Percentiles rank a stretch among this genome's conserved stretches.
These are phyloP conservation scores for Rhynchospora tenuis DNA, from an alignment of 176 grass and related monocot genomes.

Conservation along the genomic window DNA sequence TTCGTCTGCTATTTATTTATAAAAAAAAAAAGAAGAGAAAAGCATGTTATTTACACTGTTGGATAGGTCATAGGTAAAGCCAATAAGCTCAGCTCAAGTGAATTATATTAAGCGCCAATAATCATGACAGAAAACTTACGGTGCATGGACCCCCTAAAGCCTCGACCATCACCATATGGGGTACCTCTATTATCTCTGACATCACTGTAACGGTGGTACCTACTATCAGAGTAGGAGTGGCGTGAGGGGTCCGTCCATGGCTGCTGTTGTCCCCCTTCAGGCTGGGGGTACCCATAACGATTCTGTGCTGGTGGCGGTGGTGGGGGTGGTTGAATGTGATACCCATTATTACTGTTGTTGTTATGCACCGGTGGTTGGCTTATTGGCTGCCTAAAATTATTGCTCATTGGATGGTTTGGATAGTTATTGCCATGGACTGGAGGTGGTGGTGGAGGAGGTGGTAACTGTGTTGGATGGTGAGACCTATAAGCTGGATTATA, in stretches of 20 bases:
- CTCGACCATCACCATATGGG: slow-evolving; percentile 45
- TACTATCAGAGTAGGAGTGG: slow-evolving; percentile 33
- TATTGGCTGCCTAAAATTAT: slow-evolving; percentile 20
- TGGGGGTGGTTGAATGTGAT: slow-evolving; percentile 60
- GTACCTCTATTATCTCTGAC: slow-evolving; percentile 37
- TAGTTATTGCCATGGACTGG: slow-evolving; percentile 60
- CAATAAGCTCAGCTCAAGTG: background rate
- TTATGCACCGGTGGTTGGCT: slow-evolving; percentile 33
- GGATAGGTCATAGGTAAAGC: background rate
- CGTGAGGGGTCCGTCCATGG: slow-evolving; percentile 31
- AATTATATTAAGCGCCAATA: background rate
- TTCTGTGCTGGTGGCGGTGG: slow-evolving; percentile 59
- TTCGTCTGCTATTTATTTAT: slow-evolving; percentile 22
- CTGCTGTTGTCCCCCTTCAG: slow-evolving; percentile 47
- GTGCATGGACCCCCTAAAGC: slow-evolving; percentile 53
- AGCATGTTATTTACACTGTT: background rate
- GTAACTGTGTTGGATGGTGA: slow-evolving; percentile 46
- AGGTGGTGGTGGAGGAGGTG: slow-evolving; percentile 33
- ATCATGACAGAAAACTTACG: slow-evolving; percentile 30
- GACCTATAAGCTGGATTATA: slow-evolving; percentile 52
- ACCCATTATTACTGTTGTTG: slow-evolving; percentile 45
- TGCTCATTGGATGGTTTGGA: slow-evolving; percentile 23
- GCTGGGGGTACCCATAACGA: slow-evolving; percentile 42
- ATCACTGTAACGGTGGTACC: slow-evolving; percentile 36
- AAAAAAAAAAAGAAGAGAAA: background rate